Evolutionary conservation across 75 land plant species (phyloP), one percentile per base, ranked within the genome.

Genomic region (Adiantum capillusveneris): DNA sequence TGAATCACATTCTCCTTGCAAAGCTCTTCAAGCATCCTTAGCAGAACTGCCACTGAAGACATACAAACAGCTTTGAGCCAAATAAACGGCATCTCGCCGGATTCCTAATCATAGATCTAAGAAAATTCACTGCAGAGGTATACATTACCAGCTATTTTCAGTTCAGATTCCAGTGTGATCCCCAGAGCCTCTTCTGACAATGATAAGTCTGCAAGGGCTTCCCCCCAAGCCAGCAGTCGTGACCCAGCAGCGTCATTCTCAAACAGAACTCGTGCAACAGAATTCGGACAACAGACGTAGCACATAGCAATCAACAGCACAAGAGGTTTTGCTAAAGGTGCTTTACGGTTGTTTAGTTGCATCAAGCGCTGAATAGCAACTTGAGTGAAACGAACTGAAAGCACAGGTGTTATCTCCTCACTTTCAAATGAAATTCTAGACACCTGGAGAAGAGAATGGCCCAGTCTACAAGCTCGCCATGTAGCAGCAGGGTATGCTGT

Each of bases 381-480:
- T 30, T 62, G 59, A 34, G 76, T 60, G 65, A 88, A 88, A 9
- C 69, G 43, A 22, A 57, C 29, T 12, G 63, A 76, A 25, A 88
- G 34, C 13, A 68, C 43, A 49, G 67, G 62, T 59, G 75, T 77
- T 7, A 70, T 58, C 17, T 45, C 75, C 28, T 82, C 79, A 26
- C 75, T 72, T 58, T 88, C 79, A 61, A 59, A 66, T 60, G 88
- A 85, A 53, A 85, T 65, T 29, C 42, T 61, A 25, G 77, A 72
- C 39, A 75, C 65, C 60, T 85, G 81, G 28, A 88, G 62, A 29
- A 88, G 54, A 1, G 75, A 21, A 70, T 88, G 94, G 1, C 77
- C 62, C 57, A 77, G 65, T 26, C 75, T 74, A 63, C 89, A 88
- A 44, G 90, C 94, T 58, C 86, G 79, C 84, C 86, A 77, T 49